Conservation (phyloP, 192 early-diverging fungal genomes). For the Podila minutissima region DNA sequence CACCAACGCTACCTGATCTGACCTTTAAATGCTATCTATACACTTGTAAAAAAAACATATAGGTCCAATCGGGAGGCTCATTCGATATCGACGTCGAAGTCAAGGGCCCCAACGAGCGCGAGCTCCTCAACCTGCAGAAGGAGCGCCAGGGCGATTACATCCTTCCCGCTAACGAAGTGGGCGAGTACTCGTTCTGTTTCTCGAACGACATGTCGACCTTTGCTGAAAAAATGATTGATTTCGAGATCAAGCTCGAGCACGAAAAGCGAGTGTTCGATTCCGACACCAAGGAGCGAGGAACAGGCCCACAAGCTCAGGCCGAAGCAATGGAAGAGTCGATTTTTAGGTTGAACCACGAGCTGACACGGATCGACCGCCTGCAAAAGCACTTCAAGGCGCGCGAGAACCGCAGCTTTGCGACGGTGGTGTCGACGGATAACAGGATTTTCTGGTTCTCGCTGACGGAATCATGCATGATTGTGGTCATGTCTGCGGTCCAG, state of each 20-base stretch:
- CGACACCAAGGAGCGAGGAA: slow-evolving; percentile 30
- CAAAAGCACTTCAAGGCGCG: slow-evolving; percentile 89
- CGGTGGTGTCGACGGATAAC: slow-evolving; percentile 86
- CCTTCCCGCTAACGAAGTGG: slow-evolving; percentile 83
- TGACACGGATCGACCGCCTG: slow-evolving; percentile 78
- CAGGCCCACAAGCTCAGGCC: slow-evolving; percentile 47
- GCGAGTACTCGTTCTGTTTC: slow-evolving; percentile 98
- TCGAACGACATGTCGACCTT: slow-evolving; percentile 94
- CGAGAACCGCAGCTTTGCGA: slow-evolving; percentile 92
- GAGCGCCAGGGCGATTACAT: slow-evolving; percentile 97
- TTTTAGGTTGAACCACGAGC: slow-evolving; percentile 67
- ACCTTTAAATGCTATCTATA: neutral
- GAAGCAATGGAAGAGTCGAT: slow-evolving; percentile 63
- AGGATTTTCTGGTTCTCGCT: slow-evolving; percentile 95
- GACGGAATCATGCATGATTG: slow-evolving; percentile 78
- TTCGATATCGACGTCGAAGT: slow-evolving; percentile 98
- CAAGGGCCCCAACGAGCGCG: slow-evolving; percentile 72
- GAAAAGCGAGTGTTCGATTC: slow-evolving; percentile 64
- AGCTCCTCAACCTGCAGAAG: slow-evolving; percentile 79
- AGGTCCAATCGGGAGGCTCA: slow-evolving; percentile 96
- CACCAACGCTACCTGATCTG: neutral
- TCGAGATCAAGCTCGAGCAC: slow-evolving; percentile 95
- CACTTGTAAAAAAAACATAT: neutral
- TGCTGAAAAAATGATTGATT: slow-evolving; percentile 94
- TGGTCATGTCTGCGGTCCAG: slow-evolving; percentile 87